Percentiles rank a stretch among this genome's conserved stretches.
These are phyloP conservation scores for Clathrus columnatus DNA, from an alignment of 768 basidiomycete species.

Conservation along the genomic window DNA sequence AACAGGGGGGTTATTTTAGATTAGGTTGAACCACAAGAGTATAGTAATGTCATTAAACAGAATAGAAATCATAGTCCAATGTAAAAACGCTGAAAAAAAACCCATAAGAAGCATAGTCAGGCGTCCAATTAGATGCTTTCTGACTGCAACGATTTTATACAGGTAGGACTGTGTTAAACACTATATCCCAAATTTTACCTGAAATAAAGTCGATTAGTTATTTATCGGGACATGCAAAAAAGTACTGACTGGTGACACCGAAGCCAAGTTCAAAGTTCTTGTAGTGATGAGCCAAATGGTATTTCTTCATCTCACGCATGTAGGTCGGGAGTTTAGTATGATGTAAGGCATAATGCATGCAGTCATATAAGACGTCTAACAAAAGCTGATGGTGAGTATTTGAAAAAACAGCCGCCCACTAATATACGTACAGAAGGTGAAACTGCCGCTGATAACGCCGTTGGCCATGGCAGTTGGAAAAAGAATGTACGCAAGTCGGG, in stretches of 20 bases:
- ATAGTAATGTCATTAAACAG: no score
- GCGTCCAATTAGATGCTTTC: no score
- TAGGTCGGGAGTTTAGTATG: conserved; percentile 83
- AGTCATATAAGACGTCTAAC: conserved; percentile 73
- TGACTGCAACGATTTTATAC: conserved; percentile 32
- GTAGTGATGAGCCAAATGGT: conserved; percentile 96
- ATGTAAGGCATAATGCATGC: conserved; percentile 90
- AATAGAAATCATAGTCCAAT: no score
- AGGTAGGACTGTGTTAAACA: conserved; percentile 76
- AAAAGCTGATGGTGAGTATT: not conserved
- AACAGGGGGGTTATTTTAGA: no score
- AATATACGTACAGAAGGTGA: conserved; percentile 48
- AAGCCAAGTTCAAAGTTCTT: conserved; percentile 98
- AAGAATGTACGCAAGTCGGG: conserved; percentile 66
- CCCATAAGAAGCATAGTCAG: no score
- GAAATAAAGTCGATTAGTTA: not conserved
- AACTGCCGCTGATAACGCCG: conserved; percentile 81
- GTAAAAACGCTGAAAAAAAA: no score
- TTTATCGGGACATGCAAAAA: not conserved
- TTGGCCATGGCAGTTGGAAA: conserved; percentile 85
- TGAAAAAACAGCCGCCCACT: not conserved
- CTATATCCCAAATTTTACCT: conserved; percentile 92
- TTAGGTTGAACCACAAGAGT: no score
- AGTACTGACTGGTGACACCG: conserved; percentile 76
- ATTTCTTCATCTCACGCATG: conserved; percentile 89